Percentiles rank a stretch among this genome's conserved stretches.
phyloP scores from a whole-genome alignment of 2,329 filamentous ascomycete genomes.

The Talaromyces sp. region DNA sequence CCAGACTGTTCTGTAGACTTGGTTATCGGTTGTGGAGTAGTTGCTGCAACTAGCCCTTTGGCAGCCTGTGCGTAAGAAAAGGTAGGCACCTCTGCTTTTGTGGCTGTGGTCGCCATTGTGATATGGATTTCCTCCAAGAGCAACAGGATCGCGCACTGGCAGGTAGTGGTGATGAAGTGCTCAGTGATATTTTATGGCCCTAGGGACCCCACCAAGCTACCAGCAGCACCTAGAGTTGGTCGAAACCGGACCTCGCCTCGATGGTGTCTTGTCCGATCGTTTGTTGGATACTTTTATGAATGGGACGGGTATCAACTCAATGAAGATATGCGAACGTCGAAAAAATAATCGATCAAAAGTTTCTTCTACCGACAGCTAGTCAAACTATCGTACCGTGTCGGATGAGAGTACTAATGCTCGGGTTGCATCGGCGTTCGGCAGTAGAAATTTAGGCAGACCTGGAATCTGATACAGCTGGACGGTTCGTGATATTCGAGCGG shows the following conservation, averaged over 20 bases:
- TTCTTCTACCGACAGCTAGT: neutral
- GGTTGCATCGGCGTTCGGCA: constrained; percentile 15
- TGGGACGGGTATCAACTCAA: neutral
- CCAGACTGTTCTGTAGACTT: constrained; percentile 39
- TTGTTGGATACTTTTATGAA: neutral
- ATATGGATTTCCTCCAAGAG: constrained; percentile 7
- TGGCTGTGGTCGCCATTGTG: constrained; percentile 42
- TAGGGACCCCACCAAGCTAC: constrained; percentile 18
- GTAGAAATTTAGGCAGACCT: constrained; percentile 5
- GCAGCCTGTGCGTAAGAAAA: constrained; percentile 97
- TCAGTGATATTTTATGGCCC: constrained; percentile 10
- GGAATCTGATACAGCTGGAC: neutral
- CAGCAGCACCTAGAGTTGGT: constrained; percentile 15
- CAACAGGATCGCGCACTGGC: constrained; percentile 14
- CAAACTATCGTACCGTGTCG: constrained; percentile 10
- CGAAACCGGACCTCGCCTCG: neutral
- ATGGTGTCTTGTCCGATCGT: neutral
- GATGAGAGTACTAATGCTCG: constrained; percentile 2
- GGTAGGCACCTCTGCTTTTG: constrained; percentile 49
- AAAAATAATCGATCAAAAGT: neutral
- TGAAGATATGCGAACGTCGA: neutral
- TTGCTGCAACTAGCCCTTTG: constrained; percentile 63
- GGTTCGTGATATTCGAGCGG: neutral
- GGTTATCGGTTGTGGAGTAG: constrained; percentile 44
- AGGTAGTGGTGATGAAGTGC: constrained; percentile 13